A percentile compares a stretch with the other conserved stretches of the same genome.
Conservation (phyloP, 345 rosid species). For the Euphorbia peplus region DNA sequence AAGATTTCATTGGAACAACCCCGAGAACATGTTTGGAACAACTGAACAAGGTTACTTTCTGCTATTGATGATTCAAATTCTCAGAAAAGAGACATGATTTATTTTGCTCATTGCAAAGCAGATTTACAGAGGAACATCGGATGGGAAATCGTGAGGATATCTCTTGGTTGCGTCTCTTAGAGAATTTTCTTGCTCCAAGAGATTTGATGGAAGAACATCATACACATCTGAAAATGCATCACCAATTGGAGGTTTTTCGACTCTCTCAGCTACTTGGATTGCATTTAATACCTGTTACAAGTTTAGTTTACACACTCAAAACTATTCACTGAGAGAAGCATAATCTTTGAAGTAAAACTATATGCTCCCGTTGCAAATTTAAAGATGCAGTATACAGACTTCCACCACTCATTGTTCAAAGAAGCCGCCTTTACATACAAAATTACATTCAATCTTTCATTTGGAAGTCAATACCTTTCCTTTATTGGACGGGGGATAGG, state of each 20-base stretch:
- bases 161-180: slow-evolving; percentile 51
- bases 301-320: background rate
- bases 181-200: slow-evolving; percentile 56
- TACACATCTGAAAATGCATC: slow-evolving; percentile 76
- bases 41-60: background rate
- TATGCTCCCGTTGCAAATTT: too few species aligned
- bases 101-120: background rate
- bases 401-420: too few species aligned
- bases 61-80: background rate
- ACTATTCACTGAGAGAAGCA: background rate
- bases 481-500: too few species aligned
- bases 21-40: too few species aligned
- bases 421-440: too few species aligned
- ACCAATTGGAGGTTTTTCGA: slow-evolving; percentile 60
- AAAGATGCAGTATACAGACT: too few species aligned
- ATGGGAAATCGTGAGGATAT: slow-evolving; percentile 69
- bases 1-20: too few species aligned
- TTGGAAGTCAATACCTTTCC: too few species aligned
- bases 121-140: slow-evolving; percentile 54
- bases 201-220: slow-evolving; percentile 62
- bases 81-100: too few species aligned
- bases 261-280: slow-evolving; percentile 69
- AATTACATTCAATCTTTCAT: too few species aligned
- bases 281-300: slow-evolving; percentile 61
- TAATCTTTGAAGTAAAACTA: too few species aligned